Conservation (phyloP, 192 early-diverging fungal species). For the Neocallimastix lanati region DNA sequence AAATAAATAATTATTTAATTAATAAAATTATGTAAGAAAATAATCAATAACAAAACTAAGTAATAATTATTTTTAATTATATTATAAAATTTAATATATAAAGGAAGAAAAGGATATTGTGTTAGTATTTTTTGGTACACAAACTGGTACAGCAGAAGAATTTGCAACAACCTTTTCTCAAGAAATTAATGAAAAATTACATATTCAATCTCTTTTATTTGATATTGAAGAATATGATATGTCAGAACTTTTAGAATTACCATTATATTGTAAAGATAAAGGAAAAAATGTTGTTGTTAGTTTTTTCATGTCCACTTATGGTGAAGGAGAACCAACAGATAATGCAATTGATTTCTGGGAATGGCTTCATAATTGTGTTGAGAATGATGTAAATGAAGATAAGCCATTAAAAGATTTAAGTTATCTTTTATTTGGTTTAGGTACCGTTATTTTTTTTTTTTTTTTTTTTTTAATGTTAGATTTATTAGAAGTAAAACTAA, state of each 20-base stretch:
- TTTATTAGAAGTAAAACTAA: too few relatives aligned
- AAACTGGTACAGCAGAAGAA: slow-evolving; percentile 98
- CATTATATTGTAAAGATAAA: slow-evolving; percentile 18
- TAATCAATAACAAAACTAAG: too few relatives aligned
- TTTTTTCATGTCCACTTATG: slow-evolving; percentile 92
- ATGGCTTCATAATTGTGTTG: slow-evolving; percentile 33
- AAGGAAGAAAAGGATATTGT: background rate
- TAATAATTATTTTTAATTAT: too few relatives aligned
- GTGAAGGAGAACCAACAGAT: slow-evolving; percentile 96
- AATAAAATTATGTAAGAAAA: too few relatives aligned
- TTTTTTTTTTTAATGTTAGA: too few relatives aligned
- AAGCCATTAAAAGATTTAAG: slow-evolving; percentile 26
- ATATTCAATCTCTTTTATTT: slow-evolving; percentile 53
- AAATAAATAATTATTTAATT: too few relatives aligned
- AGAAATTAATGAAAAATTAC: slow-evolving; percentile 53
- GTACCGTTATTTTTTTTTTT: slow-evolving; percentile 5
- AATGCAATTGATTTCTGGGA: slow-evolving; percentile 91
- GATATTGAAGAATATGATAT: slow-evolving; percentile 90
- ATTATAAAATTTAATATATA: background rate
- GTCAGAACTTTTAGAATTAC: slow-evolving; percentile 53
- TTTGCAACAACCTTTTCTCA: slow-evolving; percentile 81
- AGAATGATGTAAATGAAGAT: slow-evolving; percentile 35
- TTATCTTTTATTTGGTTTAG: slow-evolving; percentile 67
- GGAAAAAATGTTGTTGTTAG: slow-evolving; percentile 41
- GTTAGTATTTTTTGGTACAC: slow-evolving; percentile 76